Evolutionary conservation across 2,329 filamentous ascomycete species (phyloP), one percentile per base, ranked within the genome.

Genomic region (Diaporthe helianthi): DNA sequence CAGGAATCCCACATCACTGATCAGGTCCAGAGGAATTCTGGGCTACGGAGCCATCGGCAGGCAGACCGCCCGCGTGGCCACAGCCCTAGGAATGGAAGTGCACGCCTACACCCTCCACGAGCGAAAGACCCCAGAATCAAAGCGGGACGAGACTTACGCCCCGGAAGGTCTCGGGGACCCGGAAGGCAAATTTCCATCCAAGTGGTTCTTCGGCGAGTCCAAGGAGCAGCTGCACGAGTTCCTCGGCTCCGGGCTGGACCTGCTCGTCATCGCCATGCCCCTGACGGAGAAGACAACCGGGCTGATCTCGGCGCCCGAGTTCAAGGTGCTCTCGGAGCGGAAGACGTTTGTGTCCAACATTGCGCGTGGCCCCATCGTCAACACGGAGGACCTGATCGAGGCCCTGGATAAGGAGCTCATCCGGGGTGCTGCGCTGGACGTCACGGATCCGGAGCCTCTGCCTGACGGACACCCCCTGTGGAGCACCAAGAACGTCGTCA

Each of bases 391-490:
- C 1, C 76, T 95, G 63, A 84, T 93, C 22, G 81, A 82, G 1
- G 90, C 91, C 0, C 79, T 94, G 13, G 79, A 85, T 47, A 72
- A 72, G 3, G 82, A 77, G 6, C 58, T 76, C 19, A 81, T 84
- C 58, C 75, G 82, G 3, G 92, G 92, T 36, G 93, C 92, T 0
- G 92, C 92, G 1, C 79, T 95, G 49, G 92, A 94, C 76, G 92
- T 95, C 1, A 92, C 92, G 1, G 92, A 94, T 71, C 92, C 92
- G 0, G 93, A 95, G 78, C 93, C 93, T 0, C 77, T 95, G 72
- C 91, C 92, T 0, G 79, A 83, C 2, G 87, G 90, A 5, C 88
- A 92, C 75, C 85, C 87, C 72, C 79, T 95, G 63, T 95, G 92
- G 92, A 85, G 82, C 31, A 82, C 90, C 17, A 86, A 87, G 70